Percentiles rank a stretch among this genome's conserved stretches.
These are phyloP conservation scores for Sporothrix phasma DNA, from an alignment of 2,329 filamentous ascomycete species.

Conservation along the genomic window DNA sequence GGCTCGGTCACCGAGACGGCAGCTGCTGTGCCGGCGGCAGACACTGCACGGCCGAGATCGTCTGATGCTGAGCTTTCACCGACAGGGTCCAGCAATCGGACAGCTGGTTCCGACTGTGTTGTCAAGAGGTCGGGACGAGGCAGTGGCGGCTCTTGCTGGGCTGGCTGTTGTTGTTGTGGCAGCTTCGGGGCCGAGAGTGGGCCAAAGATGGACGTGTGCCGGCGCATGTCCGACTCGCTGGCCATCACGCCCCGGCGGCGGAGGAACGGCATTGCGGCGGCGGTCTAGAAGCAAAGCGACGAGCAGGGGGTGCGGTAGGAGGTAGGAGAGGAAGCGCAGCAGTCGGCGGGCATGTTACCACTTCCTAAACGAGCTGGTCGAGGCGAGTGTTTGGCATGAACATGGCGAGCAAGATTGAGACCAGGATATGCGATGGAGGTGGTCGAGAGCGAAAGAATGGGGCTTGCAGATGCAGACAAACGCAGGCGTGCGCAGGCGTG, in stretches of 20 bases:
- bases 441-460: too few relatives aligned
- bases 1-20: slow-evolving; percentile 18
- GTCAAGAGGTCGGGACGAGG: background rate
- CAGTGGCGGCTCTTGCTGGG: slow-evolving; percentile 3
- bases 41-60: slow-evolving; percentile 17
- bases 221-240: slow-evolving; percentile 50
- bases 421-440: background rate
- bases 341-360: slow-evolving; percentile 1
- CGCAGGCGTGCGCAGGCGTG: background rate
- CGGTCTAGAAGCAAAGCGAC: background rate
- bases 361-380: slow-evolving; percentile 10
- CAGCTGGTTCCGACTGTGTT: background rate
- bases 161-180: slow-evolving; percentile 8
- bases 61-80: background rate
- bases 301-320: background rate
- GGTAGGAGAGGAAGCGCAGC: background rate
- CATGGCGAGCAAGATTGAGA: slow-evolving; percentile 9
- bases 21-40: slow-evolving; percentile 21
- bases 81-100: background rate
- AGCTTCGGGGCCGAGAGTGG: slow-evolving; percentile 20
- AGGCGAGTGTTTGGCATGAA: slow-evolving; percentile 8
- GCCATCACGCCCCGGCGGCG: slow-evolving; percentile 51
- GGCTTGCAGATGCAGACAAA: background rate
- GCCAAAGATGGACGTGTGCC: slow-evolving; percentile 33
- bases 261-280: slow-evolving; percentile 46